A percentile compares a stretch with the other conserved stretches of the same genome.
These are phyloP conservation scores for Colletotrichum sublineola DNA, from an alignment of 2,329 filamentous ascomycete species.

Conservation along the genomic window DNA sequence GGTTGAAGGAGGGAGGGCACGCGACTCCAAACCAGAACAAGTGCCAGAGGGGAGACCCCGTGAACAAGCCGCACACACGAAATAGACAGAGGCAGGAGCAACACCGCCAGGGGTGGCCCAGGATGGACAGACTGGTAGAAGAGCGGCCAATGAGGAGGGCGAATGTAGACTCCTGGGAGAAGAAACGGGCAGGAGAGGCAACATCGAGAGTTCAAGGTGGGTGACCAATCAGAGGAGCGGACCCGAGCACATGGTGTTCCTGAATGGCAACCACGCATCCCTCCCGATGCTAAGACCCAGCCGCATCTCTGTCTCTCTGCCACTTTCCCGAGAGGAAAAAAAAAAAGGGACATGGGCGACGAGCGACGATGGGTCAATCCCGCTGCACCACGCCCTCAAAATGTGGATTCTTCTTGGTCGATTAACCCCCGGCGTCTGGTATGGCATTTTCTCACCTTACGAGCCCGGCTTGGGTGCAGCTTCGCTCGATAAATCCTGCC, in stretches of 20 bases:
- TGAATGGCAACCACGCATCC: slow-evolving; percentile 33
- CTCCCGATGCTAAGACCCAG: slow-evolving; percentile 18
- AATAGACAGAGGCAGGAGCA: not conserved
- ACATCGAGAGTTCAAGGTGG: slow-evolving; percentile 18
- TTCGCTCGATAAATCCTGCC: not conserved
- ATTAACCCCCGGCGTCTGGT: not conserved
- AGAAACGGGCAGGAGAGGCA: slow-evolving; percentile 42
- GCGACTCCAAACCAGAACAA: slow-evolving; percentile 36
- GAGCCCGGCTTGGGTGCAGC: slow-evolving; percentile 11
- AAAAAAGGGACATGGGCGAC: no score
- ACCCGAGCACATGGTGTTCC: slow-evolving; percentile 41
- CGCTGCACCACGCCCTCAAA: slow-evolving; percentile 10
- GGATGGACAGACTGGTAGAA: not conserved
- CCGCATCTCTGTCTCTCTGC: not conserved
- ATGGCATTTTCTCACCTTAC: not conserved
- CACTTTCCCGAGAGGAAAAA: not conserved
- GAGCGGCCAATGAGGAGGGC: slow-evolving; percentile 28
- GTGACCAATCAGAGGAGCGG: slow-evolving; percentile 33
- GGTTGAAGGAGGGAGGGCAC: slow-evolving; percentile 33
- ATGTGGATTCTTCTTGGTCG: slow-evolving; percentile 24
- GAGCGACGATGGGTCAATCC: no score
- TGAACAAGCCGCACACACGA: slow-evolving; percentile 3
- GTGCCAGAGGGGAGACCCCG: slow-evolving; percentile 19
- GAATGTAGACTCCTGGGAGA: slow-evolving; percentile 34
- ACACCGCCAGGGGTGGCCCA: not conserved